Conservation (phyloP, 164 flowering plant species). For the Macadamia tetraphylla region DNA sequence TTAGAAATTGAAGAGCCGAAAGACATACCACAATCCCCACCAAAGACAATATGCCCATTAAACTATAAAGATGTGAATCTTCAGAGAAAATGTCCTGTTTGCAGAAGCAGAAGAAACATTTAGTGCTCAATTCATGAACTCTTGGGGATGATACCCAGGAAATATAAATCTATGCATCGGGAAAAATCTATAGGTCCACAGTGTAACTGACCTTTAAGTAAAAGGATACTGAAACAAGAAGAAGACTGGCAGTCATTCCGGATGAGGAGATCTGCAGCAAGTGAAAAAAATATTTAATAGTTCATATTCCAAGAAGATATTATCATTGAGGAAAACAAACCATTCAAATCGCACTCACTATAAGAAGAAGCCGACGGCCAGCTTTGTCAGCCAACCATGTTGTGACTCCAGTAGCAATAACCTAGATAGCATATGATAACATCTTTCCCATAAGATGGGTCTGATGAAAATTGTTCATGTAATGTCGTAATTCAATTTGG, state of each 20-base stretch:
- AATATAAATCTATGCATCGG: not conserved
- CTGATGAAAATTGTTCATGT: not conserved
- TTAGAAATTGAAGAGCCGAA: not conserved
- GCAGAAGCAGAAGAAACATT: slow-evolving; percentile 1
- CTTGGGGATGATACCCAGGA: not conserved
- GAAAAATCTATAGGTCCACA: not conserved
- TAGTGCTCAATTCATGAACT: not conserved
- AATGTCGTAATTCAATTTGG: not conserved
- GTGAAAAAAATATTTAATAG: not conserved
- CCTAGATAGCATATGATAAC: slow-evolving; percentile 36
- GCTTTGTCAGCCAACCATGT: slow-evolving; percentile 84
- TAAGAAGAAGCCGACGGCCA: slow-evolving; percentile 89
- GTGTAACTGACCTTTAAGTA: slow-evolving; percentile 49
- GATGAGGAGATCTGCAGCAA: slow-evolving; percentile 57
- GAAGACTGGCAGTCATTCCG: slow-evolving; percentile 79
- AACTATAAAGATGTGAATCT: slow-evolving; percentile 43
- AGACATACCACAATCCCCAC: slow-evolving; percentile 88
- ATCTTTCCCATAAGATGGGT: slow-evolving; percentile 1
- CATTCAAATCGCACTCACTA: slow-evolving; percentile 43
- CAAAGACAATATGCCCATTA: slow-evolving; percentile 52
- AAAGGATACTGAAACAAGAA: slow-evolving; percentile 72
- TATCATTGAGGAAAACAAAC: not conserved
- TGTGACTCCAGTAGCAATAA: slow-evolving; percentile 73
- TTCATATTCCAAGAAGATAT: slow-evolving; percentile 1
- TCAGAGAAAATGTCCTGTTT: slow-evolving; percentile 38